phyloP scores from a whole-genome alignment of 495 filamentous ascomycete genomes.

The Sordaria brevicollis region DNA sequence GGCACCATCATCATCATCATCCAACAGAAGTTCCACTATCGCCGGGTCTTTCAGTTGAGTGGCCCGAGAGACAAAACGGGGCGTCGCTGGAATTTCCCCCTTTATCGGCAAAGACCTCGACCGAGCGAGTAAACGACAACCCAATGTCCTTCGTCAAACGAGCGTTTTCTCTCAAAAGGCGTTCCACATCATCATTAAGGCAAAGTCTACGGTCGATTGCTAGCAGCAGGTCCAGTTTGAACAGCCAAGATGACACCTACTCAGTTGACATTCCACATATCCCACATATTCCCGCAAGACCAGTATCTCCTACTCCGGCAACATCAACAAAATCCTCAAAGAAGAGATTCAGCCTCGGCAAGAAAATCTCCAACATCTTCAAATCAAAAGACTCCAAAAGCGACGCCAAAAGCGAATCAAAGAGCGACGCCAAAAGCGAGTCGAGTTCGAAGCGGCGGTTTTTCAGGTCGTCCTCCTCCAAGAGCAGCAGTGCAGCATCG shows the following conservation, averaged over 20 bases:
- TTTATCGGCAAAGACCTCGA: neutral
- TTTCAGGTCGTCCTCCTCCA: neutral
- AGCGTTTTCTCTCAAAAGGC: conserved; percentile 10
- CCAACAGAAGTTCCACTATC: neutral
- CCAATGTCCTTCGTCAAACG: conserved; percentile 5
- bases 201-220: neutral
- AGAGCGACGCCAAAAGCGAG: neutral
- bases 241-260: neutral
- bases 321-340: neutral
- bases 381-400: neutral
- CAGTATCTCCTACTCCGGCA: neutral
- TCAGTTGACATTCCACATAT: conserved; percentile 5
- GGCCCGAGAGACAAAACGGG: conserved; percentile 6
- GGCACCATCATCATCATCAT: conserved; percentile 3
- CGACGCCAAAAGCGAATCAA: neutral
- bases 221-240: neutral
- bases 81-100: neutral
- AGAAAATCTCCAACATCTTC: neutral
- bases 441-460: neutral
- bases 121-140: neutral
- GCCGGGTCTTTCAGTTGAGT: neutral
- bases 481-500: neutral
- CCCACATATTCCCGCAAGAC: conserved; percentile 7
- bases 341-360: neutral
- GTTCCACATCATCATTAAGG: conserved; percentile 8